Conservation (phyloP, 139 green algal species). For the Picochlorum sp. region DNA sequence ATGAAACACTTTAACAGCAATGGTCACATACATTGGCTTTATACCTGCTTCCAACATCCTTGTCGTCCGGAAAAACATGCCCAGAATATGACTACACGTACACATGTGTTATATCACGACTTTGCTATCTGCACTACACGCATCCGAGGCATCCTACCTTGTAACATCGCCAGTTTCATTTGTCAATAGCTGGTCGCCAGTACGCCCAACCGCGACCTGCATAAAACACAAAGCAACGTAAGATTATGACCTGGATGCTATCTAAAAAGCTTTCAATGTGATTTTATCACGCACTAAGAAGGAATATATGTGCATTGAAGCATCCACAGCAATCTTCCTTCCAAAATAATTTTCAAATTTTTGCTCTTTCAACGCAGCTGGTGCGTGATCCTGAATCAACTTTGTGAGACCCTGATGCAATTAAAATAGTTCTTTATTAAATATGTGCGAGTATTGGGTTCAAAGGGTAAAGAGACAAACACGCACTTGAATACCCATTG, state of each 20-base stretch:
- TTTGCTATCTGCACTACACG: neutral
- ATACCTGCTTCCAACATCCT: conserved; percentile 94
- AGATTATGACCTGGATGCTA: neutral
- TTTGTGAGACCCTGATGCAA: conserved; percentile 80
- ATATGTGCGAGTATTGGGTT: too few species aligned
- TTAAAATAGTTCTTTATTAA: neutral
- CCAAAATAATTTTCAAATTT: conserved; percentile 98
- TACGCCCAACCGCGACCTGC: conserved; percentile 71
- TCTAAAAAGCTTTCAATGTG: neutral
- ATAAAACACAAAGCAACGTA: neutral
- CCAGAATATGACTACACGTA: conserved; percentile 62
- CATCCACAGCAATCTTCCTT: conserved; percentile 92
- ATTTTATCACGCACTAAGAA: conserved; percentile 65
- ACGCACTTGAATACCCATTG: neutral
- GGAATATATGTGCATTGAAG: conserved; percentile 98
- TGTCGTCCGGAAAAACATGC: conserved; percentile 94
- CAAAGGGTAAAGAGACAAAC: neutral
- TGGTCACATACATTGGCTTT: conserved; percentile 72
- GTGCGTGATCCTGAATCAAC: conserved; percentile 83
- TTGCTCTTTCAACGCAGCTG: conserved; percentile 63
- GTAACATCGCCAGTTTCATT: conserved; percentile 92
- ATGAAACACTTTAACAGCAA: conserved; percentile 1
- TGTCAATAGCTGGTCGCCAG: conserved; percentile 77
- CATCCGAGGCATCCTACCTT: conserved; percentile 32
- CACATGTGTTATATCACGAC: neutral